These are phyloP conservation scores for Poa pratensis DNA, from an alignment of 176 grass and related monocot species.

Conservation along the genomic window DNA sequence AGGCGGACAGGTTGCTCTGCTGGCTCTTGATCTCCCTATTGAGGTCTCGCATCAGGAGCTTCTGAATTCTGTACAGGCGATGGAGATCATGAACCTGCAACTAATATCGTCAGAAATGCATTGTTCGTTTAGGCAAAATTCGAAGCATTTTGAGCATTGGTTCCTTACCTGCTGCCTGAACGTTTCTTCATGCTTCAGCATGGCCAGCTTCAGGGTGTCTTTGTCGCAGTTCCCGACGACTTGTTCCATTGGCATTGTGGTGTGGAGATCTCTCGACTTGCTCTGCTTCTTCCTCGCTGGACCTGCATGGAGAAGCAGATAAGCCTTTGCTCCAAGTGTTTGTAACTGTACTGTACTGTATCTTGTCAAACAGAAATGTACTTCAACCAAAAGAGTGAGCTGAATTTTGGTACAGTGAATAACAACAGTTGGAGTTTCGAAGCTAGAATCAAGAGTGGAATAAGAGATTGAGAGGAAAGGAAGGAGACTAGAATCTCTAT, in stretches of 20 bases:
- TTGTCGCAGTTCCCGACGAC: conserved; percentile 52
- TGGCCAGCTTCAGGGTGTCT: conserved; percentile 68
- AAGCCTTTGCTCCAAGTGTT: background rate
- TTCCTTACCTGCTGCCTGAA: conserved; percentile 72
- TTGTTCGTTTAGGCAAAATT: background rate
- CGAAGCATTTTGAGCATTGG: background rate
- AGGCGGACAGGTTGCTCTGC: conserved; percentile 41
- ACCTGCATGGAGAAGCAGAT: conserved; percentile 22
- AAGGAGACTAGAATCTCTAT: conserved; percentile 18
- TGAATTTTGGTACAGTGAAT: conserved; percentile 25
- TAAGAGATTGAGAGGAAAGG: background rate
- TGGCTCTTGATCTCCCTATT: conserved; percentile 57
- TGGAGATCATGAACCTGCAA: conserved; percentile 79
- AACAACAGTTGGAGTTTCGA: background rate
- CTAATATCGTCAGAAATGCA: background rate
- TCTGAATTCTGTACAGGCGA: conserved; percentile 75
- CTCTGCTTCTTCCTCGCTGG: conserved; percentile 15
- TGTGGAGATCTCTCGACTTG: background rate
- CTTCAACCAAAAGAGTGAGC: background rate
- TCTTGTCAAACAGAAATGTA: conserved; percentile 24
- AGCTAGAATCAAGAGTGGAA: background rate
- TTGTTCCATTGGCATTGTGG: conserved; percentile 59
- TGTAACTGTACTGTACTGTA: background rate
- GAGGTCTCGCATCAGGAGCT: conserved; percentile 80
- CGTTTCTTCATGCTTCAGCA: conserved; percentile 86